Percentiles rank a stretch among this genome's conserved stretches.
Conservation (phyloP, 305 asterid genomes). For the Fraxinus greggii region DNA sequence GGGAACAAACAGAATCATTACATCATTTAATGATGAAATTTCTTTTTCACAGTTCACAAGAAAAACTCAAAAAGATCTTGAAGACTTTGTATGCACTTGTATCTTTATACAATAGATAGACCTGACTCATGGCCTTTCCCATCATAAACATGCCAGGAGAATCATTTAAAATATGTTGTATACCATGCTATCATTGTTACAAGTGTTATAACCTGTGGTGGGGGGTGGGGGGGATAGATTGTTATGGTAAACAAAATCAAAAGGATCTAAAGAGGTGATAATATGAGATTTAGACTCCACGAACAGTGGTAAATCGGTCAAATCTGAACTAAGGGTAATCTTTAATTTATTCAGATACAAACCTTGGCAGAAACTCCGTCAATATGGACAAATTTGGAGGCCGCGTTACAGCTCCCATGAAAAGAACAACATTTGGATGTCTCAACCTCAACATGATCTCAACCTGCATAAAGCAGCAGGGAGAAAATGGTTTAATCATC, state of each 20-base stretch:
- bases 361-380: constrained; percentile 96
- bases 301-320: constrained; percentile 1
- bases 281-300: background rate
- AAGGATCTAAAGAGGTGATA: background rate
- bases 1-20: constrained; percentile 5
- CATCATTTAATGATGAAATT: background rate
- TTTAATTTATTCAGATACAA: constrained; percentile 20
- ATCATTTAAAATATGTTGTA: background rate
- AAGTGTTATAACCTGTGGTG: background rate
- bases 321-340: background rate
- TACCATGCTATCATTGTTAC: background rate
- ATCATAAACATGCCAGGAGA: background rate
- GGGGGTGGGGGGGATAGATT: background rate
- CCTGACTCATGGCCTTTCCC: background rate
- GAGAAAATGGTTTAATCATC: constrained; percentile 15
- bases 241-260: constrained; percentile 1
- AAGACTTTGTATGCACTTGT: constrained; percentile 17
- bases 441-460: constrained; percentile 96
- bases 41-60: constrained; percentile 3
- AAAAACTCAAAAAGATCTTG: constrained; percentile 4
- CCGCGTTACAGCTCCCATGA: constrained; percentile 93
- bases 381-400: constrained; percentile 95
- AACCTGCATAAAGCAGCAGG: constrained; percentile 49
- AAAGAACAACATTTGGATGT: constrained; percentile 93
- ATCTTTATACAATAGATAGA: background rate